Percentiles rank a stretch among this genome's conserved stretches.
Evolutionary conservation across 345 rosid genomes (phyloP).

Genomic region (Dipteronia dyeriana): DNA sequence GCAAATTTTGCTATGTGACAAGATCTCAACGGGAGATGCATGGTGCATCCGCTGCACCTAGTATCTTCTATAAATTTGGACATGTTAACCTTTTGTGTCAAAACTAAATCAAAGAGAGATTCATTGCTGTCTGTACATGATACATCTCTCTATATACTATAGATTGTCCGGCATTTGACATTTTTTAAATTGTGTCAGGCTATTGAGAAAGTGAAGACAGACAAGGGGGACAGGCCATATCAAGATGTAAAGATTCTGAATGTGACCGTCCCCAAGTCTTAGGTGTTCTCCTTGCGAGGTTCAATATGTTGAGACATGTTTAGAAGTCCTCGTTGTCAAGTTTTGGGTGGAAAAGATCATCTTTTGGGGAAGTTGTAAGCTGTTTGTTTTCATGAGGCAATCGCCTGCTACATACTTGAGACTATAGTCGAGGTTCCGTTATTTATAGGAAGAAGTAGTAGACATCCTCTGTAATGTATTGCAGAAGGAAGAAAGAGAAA

Average conservation of each 20-base stretch:
- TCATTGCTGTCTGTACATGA: neutral
- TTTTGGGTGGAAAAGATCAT: neutral
- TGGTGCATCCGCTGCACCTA: too few relatives aligned
- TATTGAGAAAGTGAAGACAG: constrained; percentile 96
- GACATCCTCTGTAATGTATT: neutral
- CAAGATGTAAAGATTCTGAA: constrained; percentile 89
- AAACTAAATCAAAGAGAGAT: neutral
- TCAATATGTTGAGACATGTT: neutral
- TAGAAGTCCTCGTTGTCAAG: constrained; percentile 1
- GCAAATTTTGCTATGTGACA: too few relatives aligned
- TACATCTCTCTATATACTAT: neutral
- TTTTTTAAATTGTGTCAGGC: constrained; percentile 43
- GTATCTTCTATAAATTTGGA: neutral
- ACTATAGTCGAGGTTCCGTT: neutral
- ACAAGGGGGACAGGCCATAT: constrained; percentile 77
- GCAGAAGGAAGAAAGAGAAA: neutral
- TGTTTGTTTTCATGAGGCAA: neutral
- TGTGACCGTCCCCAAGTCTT: constrained; percentile 84
- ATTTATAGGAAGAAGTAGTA: neutral
- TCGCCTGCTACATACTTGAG: neutral
- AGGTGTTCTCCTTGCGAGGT: neutral
- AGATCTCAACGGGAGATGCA: too few relatives aligned
- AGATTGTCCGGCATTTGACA: constrained; percentile 5
- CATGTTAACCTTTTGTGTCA: neutral
- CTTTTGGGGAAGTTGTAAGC: constrained; percentile 3